phyloP scores from a whole-genome alignment of 345 rosid species.

The Linum tenue region DNA sequence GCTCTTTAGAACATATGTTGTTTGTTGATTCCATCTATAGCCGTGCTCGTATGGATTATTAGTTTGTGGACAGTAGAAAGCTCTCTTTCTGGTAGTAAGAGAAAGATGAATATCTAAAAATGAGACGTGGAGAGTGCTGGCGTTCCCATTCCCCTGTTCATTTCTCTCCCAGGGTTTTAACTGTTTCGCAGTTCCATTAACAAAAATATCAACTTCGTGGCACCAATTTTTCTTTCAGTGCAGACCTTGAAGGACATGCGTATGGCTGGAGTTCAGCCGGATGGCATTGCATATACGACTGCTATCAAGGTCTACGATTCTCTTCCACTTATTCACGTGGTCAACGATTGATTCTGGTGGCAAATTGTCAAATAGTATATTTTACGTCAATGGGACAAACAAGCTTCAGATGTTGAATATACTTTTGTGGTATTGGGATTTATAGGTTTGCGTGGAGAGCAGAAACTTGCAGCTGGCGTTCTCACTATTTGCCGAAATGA shows the following conservation, averaged over 20 bases:
- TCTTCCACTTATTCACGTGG: conserved; percentile 6
- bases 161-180: too few species aligned
- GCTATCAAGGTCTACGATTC: conserved; percentile 62
- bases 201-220: conserved; percentile 17
- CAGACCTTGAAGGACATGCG: conserved; percentile 86
- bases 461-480: conserved; percentile 59
- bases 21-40: too few species aligned
- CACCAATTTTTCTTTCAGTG: conserved; percentile 23
- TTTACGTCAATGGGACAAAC: conserved; percentile 1
- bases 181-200: neutral
- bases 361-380: neutral
- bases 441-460: conserved; percentile 60
- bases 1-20: neutral
- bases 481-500: conserved; percentile 75
- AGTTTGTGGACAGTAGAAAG: too few species aligned
- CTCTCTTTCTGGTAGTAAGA: too few species aligned
- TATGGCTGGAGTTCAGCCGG: conserved; percentile 59
- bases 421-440: conserved; percentile 12
- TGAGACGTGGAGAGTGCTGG: too few species aligned
- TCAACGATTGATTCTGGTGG: neutral
- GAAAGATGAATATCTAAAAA: too few species aligned
- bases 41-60: too few species aligned
- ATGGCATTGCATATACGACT: conserved; percentile 83
- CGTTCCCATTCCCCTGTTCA: too few species aligned
- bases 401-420: conserved; percentile 11